A percentile compares a stretch with the other conserved stretches of the same genome.
These are phyloP conservation scores for Kodamaea restingae DNA, from an alignment of 805 yeast genomes.

Conservation along the genomic window DNA sequence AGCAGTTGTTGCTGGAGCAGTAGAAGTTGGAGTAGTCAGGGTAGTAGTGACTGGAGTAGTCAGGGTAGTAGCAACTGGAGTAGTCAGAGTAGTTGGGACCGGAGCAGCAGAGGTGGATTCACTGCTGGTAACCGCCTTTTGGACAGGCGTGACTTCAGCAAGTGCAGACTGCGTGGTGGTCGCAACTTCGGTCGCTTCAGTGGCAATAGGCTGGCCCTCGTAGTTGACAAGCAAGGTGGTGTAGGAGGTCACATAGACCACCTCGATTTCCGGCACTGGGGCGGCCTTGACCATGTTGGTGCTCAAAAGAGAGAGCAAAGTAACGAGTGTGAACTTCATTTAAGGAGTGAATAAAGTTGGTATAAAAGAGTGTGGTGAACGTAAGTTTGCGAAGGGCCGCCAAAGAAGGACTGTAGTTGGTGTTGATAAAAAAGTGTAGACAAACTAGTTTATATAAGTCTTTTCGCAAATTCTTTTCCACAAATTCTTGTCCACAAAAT, in stretches of 20 bases:
- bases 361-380: slow-evolving; percentile 2
- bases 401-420: slow-evolving; percentile 1
- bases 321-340: slow-evolving; percentile 16
- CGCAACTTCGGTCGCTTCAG: slow-evolving; percentile 1
- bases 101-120: too few species aligned
- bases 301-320: slow-evolving; percentile 16
- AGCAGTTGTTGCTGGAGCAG: slow-evolving; percentile 13
- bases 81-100: slow-evolving; percentile 6
- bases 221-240: slow-evolving; percentile 17
- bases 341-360: slow-evolving; percentile 8
- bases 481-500: not conserved
- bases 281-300: slow-evolving; percentile 15
- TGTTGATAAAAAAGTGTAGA: not conserved
- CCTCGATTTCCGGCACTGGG: slow-evolving; percentile 27
- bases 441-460: not conserved
- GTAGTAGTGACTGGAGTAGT: slow-evolving; percentile 13
- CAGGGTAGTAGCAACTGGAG: not conserved
- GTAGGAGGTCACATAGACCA: slow-evolving; percentile 22
- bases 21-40: not conserved
- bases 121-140: slow-evolving; percentile 8
- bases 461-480: not conserved
- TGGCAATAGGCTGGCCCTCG: slow-evolving; percentile 8
- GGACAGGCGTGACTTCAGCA: slow-evolving; percentile 10
- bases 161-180: slow-evolving; percentile 13
- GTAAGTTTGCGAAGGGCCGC: not conserved